A percentile compares a stretch with the other conserved stretches of the same genome.
These are phyloP conservation scores for Leishmania gerbilli DNA, from an alignment of 208 protist genomes.

Conservation along the genomic window DNA sequence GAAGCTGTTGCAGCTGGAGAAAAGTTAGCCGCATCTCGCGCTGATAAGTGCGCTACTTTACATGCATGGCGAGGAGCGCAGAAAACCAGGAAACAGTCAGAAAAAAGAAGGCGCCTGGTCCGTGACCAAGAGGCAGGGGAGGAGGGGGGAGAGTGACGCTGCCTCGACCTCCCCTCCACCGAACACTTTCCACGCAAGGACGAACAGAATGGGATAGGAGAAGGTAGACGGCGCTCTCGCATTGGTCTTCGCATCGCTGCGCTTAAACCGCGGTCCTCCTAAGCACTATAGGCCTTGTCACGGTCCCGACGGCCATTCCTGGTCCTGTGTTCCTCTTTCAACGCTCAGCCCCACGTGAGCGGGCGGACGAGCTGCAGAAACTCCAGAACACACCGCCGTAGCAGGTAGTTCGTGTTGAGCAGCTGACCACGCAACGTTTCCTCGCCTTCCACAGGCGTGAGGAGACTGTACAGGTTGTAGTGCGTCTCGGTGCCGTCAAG, in stretches of 20 bases:
- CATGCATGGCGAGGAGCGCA: background rate
- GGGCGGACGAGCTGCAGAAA: slow-evolving; percentile 80
- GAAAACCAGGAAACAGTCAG: background rate
- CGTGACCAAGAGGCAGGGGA: too few relatives aligned
- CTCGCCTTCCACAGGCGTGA: slow-evolving; percentile 54
- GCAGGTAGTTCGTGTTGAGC: slow-evolving; percentile 80
- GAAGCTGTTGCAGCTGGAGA: too few relatives aligned
- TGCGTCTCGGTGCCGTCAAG: slow-evolving; percentile 70
- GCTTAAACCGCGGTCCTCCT: too few relatives aligned
- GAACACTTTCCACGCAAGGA: background rate
- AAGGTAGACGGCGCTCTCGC: background rate
- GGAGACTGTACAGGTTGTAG: slow-evolving; percentile 79
- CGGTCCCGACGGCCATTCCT: background rate
- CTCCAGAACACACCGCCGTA: slow-evolving; percentile 79
- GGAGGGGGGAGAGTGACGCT: background rate
- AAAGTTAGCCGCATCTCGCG: background rate
- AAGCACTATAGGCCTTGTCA: background rate
- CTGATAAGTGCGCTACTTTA: background rate
- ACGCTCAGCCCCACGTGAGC: slow-evolving; percentile 78
- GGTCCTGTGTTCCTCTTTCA: background rate
- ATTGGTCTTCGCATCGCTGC: background rate
- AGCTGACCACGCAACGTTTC: slow-evolving; percentile 58
- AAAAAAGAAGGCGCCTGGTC: background rate
- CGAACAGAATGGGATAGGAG: background rate
- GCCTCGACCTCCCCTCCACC: background rate